A percentile compares a stretch with the other conserved stretches of the same genome.
These are phyloP conservation scores for Tetracladium setigerum DNA, from an alignment of 495 filamentous ascomycete genomes.

Conservation along the genomic window DNA sequence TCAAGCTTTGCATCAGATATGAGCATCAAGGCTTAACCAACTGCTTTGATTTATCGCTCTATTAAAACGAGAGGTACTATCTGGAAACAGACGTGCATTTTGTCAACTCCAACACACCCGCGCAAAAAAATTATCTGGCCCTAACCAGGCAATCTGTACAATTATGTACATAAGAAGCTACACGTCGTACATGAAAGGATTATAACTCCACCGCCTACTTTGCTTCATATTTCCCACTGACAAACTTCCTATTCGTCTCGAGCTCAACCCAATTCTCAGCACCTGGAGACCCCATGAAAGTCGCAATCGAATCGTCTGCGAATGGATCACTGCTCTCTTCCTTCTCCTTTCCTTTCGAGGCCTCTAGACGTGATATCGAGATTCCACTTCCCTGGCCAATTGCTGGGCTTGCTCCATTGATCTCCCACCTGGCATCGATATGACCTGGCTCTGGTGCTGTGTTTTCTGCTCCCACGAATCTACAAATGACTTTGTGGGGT, in stretches of 20 bases:
- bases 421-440: constrained; percentile 77
- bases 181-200: too few relatives aligned
- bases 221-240: constrained; percentile 72
- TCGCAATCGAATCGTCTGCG: constrained; percentile 17
- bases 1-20: too few relatives aligned
- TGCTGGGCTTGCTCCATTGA: constrained; percentile 2
- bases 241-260: constrained; percentile 60
- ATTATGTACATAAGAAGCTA: too few relatives aligned
- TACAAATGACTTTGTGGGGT: constrained; percentile 65
- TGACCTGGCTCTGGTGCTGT: constrained; percentile 65
- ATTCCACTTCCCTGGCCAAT: constrained; percentile 11
- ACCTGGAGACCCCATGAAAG: constrained; percentile 24
- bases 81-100: too few relatives aligned
- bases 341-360: constrained; percentile 20
- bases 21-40: too few relatives aligned
- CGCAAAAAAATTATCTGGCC: too few relatives aligned
- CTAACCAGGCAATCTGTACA: too few relatives aligned
- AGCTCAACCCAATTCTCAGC: constrained; percentile 64
- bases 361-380: constrained; percentile 14
- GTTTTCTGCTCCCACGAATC: constrained; percentile 67
- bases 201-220: neutral
- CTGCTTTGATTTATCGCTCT: too few relatives aligned
- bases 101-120: too few relatives aligned
- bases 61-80: too few relatives aligned
- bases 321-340: constrained; percentile 20